Evolutionary conservation across 2,329 filamentous ascomycete species (phyloP), one percentile per base, ranked within the genome.

Genomic region (Neonectria faginata): DNA sequence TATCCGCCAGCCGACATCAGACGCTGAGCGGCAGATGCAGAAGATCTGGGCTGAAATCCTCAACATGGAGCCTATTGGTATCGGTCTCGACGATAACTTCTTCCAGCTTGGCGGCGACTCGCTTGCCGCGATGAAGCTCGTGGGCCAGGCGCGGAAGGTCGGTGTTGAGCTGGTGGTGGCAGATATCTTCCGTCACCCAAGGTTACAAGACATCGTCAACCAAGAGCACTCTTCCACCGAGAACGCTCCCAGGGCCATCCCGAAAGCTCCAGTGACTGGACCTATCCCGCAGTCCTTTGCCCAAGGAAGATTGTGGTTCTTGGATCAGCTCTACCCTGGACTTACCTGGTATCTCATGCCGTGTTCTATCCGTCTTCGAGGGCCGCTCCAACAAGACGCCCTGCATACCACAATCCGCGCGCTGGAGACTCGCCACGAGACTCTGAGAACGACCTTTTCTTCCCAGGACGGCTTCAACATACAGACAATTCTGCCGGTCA

Each of bases 71-170:
- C 60, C 74, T 11, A 69, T 77, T 1, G 64, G 69, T 5, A 80
- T 84, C 29, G 77, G 78, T 3, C 66, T 77, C 3, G 78, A 82
- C 2, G 79, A 84, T 64, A 83, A 80, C 71, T 85, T 86, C 39
- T 42, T 42, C 39, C 39, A 42, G 39, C 39, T 42, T 2, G 39
- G 39, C n/a, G 39, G 39, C 9, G 39, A 42, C 9, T 42, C 39
- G n/a, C 39, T 42, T 42, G n/a, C 39, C 1, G 39, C 39, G 1
- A 42, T 42, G 39, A 42, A 42, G 39, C n/a, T 42, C 1, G 39
- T 42, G 2, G 39, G 39, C n/a, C 39, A 42, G 25, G 79, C 80
- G 3, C 74, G 81, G 29, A 73, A 76, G 29, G 74, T 79, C 31
- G 79, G 78, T 0, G 67, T 83, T 31, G 64, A 74, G 3, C 83